Percentiles rank a stretch among this genome's conserved stretches.
Evolutionary conservation across 495 filamentous ascomycete species (phyloP).

Genomic region (Neurospora intermedia): DNA sequence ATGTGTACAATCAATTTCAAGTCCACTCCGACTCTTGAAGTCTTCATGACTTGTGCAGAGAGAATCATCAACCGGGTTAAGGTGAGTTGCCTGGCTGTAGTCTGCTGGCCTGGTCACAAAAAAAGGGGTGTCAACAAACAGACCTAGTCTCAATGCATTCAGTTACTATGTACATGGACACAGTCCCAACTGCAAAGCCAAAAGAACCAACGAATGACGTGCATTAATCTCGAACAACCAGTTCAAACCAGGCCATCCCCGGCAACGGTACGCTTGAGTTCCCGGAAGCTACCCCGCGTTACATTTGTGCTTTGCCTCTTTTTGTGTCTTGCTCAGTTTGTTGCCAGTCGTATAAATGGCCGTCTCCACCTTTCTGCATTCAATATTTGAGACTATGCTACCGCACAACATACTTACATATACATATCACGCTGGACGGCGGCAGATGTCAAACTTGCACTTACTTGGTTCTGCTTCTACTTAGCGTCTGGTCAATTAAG

Average conservation of each 20-base stretch:
- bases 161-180: no score
- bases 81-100: background rate
- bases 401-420: background rate
- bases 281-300: background rate
- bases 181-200: background rate
- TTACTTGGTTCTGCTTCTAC: background rate
- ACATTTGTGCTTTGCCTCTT: background rate
- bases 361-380: background rate
- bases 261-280: background rate
- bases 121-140: background rate
- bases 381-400: background rate
- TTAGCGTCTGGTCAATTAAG: background rate
- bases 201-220: background rate
- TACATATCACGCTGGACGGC: background rate
- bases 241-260: background rate
- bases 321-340: background rate
- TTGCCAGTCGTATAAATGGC: background rate
- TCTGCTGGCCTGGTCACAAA: background rate
- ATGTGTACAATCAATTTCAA: background rate
- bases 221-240: background rate
- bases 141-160: background rate
- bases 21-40: background rate
- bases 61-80: background rate
- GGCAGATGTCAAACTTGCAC: background rate
- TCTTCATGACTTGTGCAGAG: no score